Percentiles rank a stretch among this genome's conserved stretches.
Evolutionary conservation across 192 early-diverging fungal genomes (phyloP).

Genomic region (Allomyces macrogynus): DNA sequence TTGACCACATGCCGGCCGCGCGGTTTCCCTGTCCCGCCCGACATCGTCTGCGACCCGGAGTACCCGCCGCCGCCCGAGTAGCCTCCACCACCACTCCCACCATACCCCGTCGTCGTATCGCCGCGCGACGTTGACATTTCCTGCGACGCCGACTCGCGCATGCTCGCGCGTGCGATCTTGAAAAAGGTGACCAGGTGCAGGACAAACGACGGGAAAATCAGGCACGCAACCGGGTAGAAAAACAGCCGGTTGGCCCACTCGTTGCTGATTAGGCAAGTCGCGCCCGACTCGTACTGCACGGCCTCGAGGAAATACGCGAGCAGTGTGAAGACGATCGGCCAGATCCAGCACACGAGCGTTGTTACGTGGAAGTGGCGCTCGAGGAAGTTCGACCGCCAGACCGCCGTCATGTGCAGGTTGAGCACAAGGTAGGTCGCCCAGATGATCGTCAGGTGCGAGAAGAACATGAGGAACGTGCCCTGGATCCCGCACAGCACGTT

Average conservation of each 20-base stretch:
- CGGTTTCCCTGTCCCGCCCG: too few species aligned
- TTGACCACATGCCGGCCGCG: not conserved
- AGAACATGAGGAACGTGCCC: not conserved
- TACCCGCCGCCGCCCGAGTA: too few species aligned
- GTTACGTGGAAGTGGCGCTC: not conserved
- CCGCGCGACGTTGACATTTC: not conserved
- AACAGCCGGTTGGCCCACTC: not conserved
- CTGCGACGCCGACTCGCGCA: not conserved
- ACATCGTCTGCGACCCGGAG: too few species aligned
- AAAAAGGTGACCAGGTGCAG: not conserved
- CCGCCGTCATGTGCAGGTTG: not conserved
- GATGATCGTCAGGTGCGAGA: not conserved
- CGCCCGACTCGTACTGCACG: not conserved
- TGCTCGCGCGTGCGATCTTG: not conserved
- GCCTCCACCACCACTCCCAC: too few species aligned
- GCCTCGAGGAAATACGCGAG: not conserved
- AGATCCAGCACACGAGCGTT: not conserved
- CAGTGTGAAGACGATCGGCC: not conserved
- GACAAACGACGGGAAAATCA: not conserved
- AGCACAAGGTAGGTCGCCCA: not conserved
- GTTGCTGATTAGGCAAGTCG: not conserved
- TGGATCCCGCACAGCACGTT: not conserved
- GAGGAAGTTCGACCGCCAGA: not conserved
- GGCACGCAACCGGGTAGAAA: not conserved
- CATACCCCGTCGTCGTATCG: too few species aligned